Evolutionary conservation across 2,329 filamentous ascomycete genomes (phyloP), one percentile per base, ranked within the genome.

Genomic region (Cladosporium austrohemisphaericum): DNA sequence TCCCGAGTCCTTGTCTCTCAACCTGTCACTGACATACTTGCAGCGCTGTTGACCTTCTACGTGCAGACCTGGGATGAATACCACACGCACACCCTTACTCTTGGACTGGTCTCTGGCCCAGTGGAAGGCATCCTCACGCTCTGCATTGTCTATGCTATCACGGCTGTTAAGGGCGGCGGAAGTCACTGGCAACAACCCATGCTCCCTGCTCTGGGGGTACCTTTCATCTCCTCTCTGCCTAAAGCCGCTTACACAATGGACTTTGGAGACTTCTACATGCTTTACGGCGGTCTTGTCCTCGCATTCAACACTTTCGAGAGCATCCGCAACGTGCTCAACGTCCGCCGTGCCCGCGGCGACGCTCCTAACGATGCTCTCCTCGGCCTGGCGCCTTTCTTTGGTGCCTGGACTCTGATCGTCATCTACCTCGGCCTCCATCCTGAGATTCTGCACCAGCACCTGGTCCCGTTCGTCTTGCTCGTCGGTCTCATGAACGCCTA

Each of bases 41-140:
- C 33, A 50, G 48, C 87, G 5, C 81, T 92, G 52, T 76, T 94
- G 61, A 96, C 93, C n/a, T 98, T 98, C 70, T 97, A 97, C 69
- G 86, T 97, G 33, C 93, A 97, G 68, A 97, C 93, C 26, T 98
- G 93, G 93, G 93, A 98, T 65, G 93, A 97, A 68, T 98, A 97
- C 72, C 92, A 97, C 72, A 98, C 93, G 44, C 91, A 96, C 69
- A 93, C 91, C 3, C 80, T 98, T 40, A 96, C 90, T 1, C 80
- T 98, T 5, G 93, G 93, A 52, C 74, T 97, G 55, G 78, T 98
- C 57, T 96, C 92, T 56, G 93, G 93, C 0, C 93, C 93, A 3
- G 93, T 98, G 29, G 93, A 98, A 71, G 93, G 93, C 44, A 85
- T 98, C 49, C 72, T 97, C 38, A 90, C 88, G 32, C 78, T 98